Evolutionary conservation across 164 flowering plant species (phyloP).

Genomic region (Magnolia officinalis): DNA sequence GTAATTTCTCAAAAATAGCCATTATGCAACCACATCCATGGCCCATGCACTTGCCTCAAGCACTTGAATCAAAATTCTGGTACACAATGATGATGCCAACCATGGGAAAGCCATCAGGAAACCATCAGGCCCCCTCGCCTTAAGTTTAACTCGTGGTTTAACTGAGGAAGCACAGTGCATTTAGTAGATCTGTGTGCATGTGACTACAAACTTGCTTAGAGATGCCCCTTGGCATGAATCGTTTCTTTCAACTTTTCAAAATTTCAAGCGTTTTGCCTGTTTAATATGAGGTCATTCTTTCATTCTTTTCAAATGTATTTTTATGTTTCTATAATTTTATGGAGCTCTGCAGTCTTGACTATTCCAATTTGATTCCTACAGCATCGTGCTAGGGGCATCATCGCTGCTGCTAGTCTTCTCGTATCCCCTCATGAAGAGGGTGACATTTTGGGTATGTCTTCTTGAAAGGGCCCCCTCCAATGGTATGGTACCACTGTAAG

Average conservation of each 20-base stretch:
- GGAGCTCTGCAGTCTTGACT: background rate
- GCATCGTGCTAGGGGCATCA: slow-evolving; percentile 71
- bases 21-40: background rate
- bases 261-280: background rate
- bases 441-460: slow-evolving; percentile 84
- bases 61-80: background rate
- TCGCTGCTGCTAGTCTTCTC: slow-evolving; percentile 93
- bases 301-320: background rate
- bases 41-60: background rate
- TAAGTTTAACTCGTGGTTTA: background rate
- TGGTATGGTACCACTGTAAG: too few species aligned
- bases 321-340: background rate
- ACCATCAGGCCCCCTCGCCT: background rate
- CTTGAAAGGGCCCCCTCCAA: background rate
- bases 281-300: background rate
- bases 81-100: background rate
- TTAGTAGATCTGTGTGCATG: background rate
- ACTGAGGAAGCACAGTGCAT: background rate
- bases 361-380: background rate
- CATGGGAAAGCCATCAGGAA: background rate
- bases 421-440: slow-evolving; percentile 97
- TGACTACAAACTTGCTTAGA: background rate
- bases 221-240: background rate
- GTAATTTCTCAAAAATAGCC: too few species aligned
- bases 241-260: background rate